Conservation (phyloP, 1,284 basidiomycete genomes). For the Acaromyces ingoldii region DNA sequence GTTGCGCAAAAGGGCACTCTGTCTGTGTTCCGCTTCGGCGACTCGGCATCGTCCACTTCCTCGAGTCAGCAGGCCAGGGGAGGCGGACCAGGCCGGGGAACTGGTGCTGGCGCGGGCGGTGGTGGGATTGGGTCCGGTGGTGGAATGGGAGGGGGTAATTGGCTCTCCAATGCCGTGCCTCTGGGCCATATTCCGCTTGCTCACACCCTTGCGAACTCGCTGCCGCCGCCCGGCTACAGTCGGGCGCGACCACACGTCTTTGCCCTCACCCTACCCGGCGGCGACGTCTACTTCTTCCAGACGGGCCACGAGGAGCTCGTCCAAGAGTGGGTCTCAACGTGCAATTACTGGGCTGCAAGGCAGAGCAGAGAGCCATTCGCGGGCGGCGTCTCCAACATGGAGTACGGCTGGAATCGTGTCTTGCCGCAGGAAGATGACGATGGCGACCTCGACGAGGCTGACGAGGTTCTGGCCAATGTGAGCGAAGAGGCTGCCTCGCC, state of each 20-base stretch:
- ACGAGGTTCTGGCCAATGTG: slow-evolving; percentile 16
- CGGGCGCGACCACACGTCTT: slow-evolving; percentile 85
- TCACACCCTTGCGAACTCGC: slow-evolving; percentile 78
- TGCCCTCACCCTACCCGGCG: slow-evolving; percentile 81
- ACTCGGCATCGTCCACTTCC: slow-evolving; percentile 6
- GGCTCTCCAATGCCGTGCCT: slow-evolving; percentile 79
- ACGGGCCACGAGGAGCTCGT: slow-evolving; percentile 95
- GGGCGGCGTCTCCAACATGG: slow-evolving; percentile 96
- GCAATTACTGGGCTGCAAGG: slow-evolving; percentile 97
- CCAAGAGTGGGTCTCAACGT: slow-evolving; percentile 95
- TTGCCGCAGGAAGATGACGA: slow-evolving; percentile 2
- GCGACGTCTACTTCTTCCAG: slow-evolving; percentile 91
- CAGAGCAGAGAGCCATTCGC: slow-evolving; percentile 86
- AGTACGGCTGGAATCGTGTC: slow-evolving; percentile 94
- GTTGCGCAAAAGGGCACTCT: slow-evolving; percentile 89
- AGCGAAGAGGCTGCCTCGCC: slow-evolving; percentile 13
- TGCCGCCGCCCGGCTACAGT: slow-evolving; percentile 88
- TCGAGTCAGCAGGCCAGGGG: no score
- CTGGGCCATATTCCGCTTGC: slow-evolving; percentile 76
- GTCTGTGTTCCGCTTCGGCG: slow-evolving; percentile 69
- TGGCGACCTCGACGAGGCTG: slow-evolving; percentile 12
- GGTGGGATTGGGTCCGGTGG: no score
- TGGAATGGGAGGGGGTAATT: slow-evolving; percentile 79
- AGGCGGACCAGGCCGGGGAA: background rate
- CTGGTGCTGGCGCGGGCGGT: slow-evolving; percentile 36